Conservation (phyloP, 2,329 filamentous ascomycete species). For the Paramyrothecium roridum region DNA sequence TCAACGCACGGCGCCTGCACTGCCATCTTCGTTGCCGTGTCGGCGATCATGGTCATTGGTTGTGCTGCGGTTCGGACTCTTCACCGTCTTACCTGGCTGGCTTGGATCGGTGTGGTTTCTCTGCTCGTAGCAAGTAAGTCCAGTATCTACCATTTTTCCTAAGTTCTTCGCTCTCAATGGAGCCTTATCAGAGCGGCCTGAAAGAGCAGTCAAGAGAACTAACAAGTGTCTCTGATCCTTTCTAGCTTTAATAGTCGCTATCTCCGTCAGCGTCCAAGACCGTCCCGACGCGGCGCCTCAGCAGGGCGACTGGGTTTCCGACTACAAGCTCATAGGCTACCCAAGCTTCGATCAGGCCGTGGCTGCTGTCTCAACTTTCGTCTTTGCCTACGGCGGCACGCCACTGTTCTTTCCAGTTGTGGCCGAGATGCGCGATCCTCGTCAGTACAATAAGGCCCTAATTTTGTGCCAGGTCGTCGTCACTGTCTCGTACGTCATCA, state of each 20-base stretch:
- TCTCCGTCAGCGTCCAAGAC: constrained; percentile 26
- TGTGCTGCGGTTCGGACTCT: constrained; percentile 28
- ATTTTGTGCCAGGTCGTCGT: constrained; percentile 20
- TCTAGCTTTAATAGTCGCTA: constrained; percentile 20
- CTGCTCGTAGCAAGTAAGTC: constrained; percentile 22
- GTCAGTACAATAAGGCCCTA: constrained; percentile 21
- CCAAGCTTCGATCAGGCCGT: constrained; percentile 26
- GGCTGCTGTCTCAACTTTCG: constrained; percentile 23
- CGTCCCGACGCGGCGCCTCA: constrained; percentile 18
- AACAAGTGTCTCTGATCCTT: too few species aligned
- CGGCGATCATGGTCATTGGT: constrained; percentile 19
- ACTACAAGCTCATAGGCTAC: constrained; percentile 22
- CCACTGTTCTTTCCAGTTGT: constrained; percentile 28
- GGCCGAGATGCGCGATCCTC: constrained; percentile 29
- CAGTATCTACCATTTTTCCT: background rate
- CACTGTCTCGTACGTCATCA: constrained; percentile 25
- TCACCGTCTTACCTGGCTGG: constrained; percentile 24
- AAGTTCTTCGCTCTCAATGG: too few species aligned
- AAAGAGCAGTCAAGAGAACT: too few species aligned
- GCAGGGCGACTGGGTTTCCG: constrained; percentile 16
- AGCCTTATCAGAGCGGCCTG: too few species aligned
- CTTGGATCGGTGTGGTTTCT: constrained; percentile 23
- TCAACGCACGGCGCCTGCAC: constrained; percentile 34
- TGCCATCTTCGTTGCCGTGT: constrained; percentile 32
- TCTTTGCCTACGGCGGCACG: constrained; percentile 35